Evolutionary conservation across 148 eudicot species (phyloP).

Genomic region (Rheum nobile): DNA sequence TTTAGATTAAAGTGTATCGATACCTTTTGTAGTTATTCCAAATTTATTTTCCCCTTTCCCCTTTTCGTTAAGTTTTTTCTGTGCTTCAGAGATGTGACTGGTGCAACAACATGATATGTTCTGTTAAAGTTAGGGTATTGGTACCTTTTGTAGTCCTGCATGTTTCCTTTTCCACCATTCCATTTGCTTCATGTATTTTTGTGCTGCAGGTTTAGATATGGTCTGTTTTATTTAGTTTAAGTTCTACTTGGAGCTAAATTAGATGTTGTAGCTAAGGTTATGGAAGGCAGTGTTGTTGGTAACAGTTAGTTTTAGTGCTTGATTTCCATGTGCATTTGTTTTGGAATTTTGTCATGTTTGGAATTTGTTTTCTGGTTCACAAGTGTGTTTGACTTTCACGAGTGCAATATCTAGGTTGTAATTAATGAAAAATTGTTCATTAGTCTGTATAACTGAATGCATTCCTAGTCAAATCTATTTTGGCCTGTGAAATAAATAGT

Average conservation of each 20-base stretch:
- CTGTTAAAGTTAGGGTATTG: neutral
- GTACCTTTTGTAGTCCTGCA: neutral
- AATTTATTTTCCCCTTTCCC: no score
- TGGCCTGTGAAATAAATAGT: neutral
- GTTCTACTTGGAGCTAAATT: neutral
- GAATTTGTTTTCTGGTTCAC: neutral
- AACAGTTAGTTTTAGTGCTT: neutral
- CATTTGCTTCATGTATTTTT: neutral
- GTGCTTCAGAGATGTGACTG: no score
- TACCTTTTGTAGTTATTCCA: neutral
- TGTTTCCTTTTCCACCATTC: neutral
- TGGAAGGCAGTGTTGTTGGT: neutral
- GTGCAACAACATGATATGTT: no score
- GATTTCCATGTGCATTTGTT: neutral
- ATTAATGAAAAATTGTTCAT: neutral
- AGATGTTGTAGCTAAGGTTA: neutral
- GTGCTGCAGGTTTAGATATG: neutral
- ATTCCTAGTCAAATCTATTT: neutral
- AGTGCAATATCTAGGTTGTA: neutral
- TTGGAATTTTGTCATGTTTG: neutral
- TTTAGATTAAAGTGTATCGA: neutral
- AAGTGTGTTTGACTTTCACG: neutral
- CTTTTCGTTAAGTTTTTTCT: no score
- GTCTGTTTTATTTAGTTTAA: neutral
- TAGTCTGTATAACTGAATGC: neutral